A percentile compares a stretch with the other conserved stretches of the same genome.
phyloP scores from a whole-genome alignment of 495 filamentous ascomycete genomes.

The Rhypophila decipiens region DNA sequence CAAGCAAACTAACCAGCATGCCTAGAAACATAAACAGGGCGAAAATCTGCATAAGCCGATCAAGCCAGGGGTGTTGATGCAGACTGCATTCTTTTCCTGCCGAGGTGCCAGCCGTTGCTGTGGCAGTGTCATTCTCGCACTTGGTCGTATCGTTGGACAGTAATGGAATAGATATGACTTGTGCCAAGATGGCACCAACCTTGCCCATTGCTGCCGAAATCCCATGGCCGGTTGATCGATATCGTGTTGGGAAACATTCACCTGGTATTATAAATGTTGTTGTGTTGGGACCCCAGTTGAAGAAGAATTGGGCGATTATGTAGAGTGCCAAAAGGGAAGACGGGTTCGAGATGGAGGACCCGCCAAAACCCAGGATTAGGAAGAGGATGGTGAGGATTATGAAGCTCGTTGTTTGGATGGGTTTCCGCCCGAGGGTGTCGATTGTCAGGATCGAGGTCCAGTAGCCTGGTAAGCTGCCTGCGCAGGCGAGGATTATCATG shows the following conservation, averaged over 20 bases:
- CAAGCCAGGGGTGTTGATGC: slow-evolving; percentile 64
- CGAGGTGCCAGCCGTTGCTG: no score
- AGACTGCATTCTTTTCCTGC: background rate
- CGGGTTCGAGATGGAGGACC: slow-evolving; percentile 37
- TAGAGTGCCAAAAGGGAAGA: slow-evolving; percentile 54
- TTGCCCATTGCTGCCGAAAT: slow-evolving; percentile 75
- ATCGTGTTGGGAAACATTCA: slow-evolving; percentile 75
- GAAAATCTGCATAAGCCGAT: slow-evolving; percentile 76
- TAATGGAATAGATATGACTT: slow-evolving; percentile 46
- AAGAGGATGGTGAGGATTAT: slow-evolving; percentile 58
- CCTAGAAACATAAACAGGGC: slow-evolving; percentile 71
- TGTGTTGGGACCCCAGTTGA: slow-evolving; percentile 57
- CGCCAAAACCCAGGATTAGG: slow-evolving; percentile 56
- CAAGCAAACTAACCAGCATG: slow-evolving; percentile 55
- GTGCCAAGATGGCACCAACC: slow-evolving; percentile 64
- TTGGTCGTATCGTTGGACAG: no score
- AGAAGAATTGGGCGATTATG: slow-evolving; percentile 57
- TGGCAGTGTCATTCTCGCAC: no score
- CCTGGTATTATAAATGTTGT: slow-evolving; percentile 79
- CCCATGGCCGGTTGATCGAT: slow-evolving; percentile 68
- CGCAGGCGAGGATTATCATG: slow-evolving; percentile 68
- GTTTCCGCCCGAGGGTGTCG: slow-evolving; percentile 65
- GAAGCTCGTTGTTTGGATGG: slow-evolving; percentile 65
- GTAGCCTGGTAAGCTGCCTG: slow-evolving; percentile 74
- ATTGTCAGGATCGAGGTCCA: slow-evolving; percentile 66